Evolutionary conservation across 164 flowering plant genomes (phyloP).

Genomic region (Malania oleifera): DNA sequence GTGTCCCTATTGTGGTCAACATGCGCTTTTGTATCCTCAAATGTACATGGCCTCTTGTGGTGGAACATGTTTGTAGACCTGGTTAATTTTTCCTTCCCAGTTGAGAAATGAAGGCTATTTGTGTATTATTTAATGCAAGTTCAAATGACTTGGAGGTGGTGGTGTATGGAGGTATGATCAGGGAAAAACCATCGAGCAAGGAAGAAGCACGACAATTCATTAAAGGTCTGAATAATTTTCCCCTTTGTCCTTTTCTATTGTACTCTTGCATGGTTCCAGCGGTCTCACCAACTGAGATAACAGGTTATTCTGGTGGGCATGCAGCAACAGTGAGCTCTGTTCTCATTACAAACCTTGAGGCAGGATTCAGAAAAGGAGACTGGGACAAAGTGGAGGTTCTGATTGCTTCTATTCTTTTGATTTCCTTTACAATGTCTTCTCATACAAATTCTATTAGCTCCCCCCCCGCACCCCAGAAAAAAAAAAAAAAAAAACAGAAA

Average conservation of each 20-base stretch:
- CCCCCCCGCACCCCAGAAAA: too few species aligned
- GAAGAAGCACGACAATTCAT: constrained; percentile 80
- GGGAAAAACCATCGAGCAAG: constrained; percentile 86
- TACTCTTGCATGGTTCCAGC: not conserved
- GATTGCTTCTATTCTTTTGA: not conserved
- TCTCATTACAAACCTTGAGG: constrained; percentile 70
- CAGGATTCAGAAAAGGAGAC: constrained; percentile 64
- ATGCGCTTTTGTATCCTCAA: constrained; percentile 24
- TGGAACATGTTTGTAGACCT: constrained; percentile 9
- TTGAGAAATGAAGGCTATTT: not conserved
- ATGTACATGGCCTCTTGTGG: constrained; percentile 29
- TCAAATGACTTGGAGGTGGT: constrained; percentile 73
- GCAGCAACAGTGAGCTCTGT: constrained; percentile 84
- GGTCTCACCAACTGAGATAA: constrained; percentile 1
- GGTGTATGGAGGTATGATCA: constrained; percentile 78
- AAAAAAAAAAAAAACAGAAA: too few species aligned
- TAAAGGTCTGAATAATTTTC: constrained; percentile 42
- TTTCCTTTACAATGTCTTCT: not conserved
- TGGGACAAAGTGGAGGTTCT: constrained; percentile 87
- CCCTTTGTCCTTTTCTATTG: not conserved
- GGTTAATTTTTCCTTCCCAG: too few species aligned
- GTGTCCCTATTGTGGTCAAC: constrained; percentile 7
- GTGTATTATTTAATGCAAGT: constrained; percentile 21
- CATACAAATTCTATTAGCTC: too few species aligned
- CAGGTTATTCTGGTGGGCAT: constrained; percentile 76